Evolutionary conservation across 352 stramenopile species (phyloP), one percentile per base, ranked within the genome.

Genomic region (Vaucheria bursata): DNA sequence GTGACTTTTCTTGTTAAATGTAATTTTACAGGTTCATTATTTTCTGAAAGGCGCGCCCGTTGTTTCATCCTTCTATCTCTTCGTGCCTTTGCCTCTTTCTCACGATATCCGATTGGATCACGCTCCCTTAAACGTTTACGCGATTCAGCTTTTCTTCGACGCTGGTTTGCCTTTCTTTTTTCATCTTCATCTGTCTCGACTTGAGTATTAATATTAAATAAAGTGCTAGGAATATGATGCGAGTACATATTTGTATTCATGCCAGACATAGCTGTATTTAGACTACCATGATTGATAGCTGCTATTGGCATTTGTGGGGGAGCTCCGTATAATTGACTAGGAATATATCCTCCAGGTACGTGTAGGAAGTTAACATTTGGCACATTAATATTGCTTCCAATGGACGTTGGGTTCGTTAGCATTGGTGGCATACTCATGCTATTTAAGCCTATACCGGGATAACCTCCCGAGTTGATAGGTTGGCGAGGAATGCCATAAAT

Each of bases 51-150:
- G 5, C 6, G 6, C 4, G 59, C 18, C 59, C 18, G 5, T 29
- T 34, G 59, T 69, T 18, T 4, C 8, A 69, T 6, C 29, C 59
- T 34, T 6, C 59, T 6, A 4, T 69, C 59, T 6, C 59, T 6
- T 6, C 59, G 59, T 29, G 59, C 59, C 18, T 69, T 69, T 38
- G 59, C 59, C 18, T 69, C 59, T 29, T 69, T 69, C 18, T 69
- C 59, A 8, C 18, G 5, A 29, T 69, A 69, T 8, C 59, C 59
- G 4, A 18, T 4, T 34, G 59, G 59, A 38, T 69, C 59, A 18
- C 6, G 6, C 18, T 69, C 59, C 6, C 59, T 6, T 29, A 69
- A 38, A 6, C 59, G 59, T 29, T 29, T 6, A 6, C 59, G 5
- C 18, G 59, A 69, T 4, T 69, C 59, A 34, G 59, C 59, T 38